Evolutionary conservation across 2,329 filamentous ascomycete species (phyloP), one percentile per base, ranked within the genome.

Genomic region (Fusarium buxicola): DNA sequence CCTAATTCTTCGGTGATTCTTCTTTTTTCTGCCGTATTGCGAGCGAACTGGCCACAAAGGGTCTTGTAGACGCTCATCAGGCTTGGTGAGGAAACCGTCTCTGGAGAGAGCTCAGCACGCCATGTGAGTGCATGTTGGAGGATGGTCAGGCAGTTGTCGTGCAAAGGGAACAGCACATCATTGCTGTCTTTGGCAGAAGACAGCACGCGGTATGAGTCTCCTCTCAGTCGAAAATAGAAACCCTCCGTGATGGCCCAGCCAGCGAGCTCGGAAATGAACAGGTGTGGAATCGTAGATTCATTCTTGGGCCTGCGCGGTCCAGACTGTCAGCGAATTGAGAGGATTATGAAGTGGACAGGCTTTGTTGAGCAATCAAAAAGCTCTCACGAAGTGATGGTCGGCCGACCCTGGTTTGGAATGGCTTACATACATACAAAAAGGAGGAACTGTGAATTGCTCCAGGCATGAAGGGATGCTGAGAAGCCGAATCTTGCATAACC

Each of bases 181-280:
- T 21, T 8, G 12, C 24, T 31, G 9, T 48, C 24, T 5, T 31
- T 10, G 10, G 16, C 21, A 15, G 28, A 8, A 1, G 32, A n/a
- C 15, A 55, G 18, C 3, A 41, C 51, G 10, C 44, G 52, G 36
- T 48, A 55, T n/a, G 18, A 11, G 15, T 40, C 31, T 31, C 31
- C 30, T 8, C 16, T 34, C 7, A 34, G 18, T 36, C 44, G 28
- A 11, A 55, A 55, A 21, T 48, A 24, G 7, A 13, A 16, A 5
- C 52, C 52, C 10, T 55, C 52, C 5, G 50, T 48, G 18, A 47
- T 18, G 30, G 27, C n/a, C 52, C 44, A 55, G 13, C 30, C 28
- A 3, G 44, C 44, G 13, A 38, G 36, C 8, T 31, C 44, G 5
- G 44, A 55, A 10, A 55, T 30, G 9, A 55, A 55, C 7, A 55